These are phyloP conservation scores for Leccinum brunneo-olivaceum DNA, from an alignment of 1,284 basidiomycete genomes.

Conservation along the genomic window DNA sequence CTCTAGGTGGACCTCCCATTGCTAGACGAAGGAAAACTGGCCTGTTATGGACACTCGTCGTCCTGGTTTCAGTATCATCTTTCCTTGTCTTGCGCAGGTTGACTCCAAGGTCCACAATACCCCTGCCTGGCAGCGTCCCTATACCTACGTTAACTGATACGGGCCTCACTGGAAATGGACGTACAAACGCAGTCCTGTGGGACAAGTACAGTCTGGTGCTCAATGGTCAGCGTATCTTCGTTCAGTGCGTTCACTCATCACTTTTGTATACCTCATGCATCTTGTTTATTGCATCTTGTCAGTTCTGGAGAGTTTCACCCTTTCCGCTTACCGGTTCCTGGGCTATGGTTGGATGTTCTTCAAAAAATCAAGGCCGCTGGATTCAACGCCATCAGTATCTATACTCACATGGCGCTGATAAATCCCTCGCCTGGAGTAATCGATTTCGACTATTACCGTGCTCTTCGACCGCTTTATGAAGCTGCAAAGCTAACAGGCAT, in stretches of 20 bases:
- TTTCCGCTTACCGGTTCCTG: conserved; percentile 73
- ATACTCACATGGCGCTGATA: conserved; percentile 67
- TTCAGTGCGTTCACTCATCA: conserved; percentile 21
- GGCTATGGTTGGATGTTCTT: conserved; percentile 76
- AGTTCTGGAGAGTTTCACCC: conserved; percentile 77
- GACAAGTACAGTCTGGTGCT: conserved; percentile 28
- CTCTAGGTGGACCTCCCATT: not conserved
- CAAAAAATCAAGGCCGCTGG: conserved; percentile 78
- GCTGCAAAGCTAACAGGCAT: conserved; percentile 56
- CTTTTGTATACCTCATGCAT: not conserved
- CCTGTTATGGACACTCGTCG: conserved; percentile 14
- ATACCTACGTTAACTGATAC: not conserved
- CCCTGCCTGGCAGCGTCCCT: conserved; percentile 1
- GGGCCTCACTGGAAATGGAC: conserved; percentile 26
- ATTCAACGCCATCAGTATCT: conserved; percentile 71
- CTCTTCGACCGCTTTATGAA: conserved; percentile 62
- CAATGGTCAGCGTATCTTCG: conserved; percentile 30
- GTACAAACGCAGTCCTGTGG: conserved; percentile 29
- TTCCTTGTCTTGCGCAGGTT: conserved; percentile 15
- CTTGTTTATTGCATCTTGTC: conserved; percentile 2
- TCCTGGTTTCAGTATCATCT: conserved; percentile 17
- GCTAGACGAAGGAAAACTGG: conserved; percentile 6
- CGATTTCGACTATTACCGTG: conserved; percentile 65
- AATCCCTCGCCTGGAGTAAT: conserved; percentile 72
- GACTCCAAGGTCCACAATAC: not conserved